phyloP scores from a whole-genome alignment of 2,329 filamentous ascomycete species.

The Tolypocladium tundrense region DNA sequence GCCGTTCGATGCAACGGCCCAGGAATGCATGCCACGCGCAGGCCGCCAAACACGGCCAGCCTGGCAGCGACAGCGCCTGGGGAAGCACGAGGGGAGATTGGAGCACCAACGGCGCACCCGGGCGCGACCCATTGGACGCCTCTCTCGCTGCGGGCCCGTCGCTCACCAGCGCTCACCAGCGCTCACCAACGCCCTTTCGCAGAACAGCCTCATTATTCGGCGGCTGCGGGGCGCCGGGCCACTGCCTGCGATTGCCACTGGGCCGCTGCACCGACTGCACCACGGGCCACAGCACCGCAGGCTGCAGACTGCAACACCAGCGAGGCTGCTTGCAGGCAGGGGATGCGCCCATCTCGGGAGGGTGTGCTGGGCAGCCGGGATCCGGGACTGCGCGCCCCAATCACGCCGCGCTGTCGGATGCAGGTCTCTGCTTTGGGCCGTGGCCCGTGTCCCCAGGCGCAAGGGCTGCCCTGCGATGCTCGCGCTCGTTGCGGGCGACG shows the following conservation, averaged over 20 bases:
- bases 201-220: conserved; percentile 10
- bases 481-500: not conserved
- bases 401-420: conserved; percentile 8
- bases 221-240: not conserved
- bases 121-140: conserved; percentile 8
- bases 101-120: conserved; percentile 1
- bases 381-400: conserved; percentile 8
- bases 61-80: not conserved
- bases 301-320: conserved; percentile 2
- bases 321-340: conserved; percentile 7
- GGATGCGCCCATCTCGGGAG: not conserved
- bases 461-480: not conserved
- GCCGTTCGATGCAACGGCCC: not conserved
- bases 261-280: not conserved
- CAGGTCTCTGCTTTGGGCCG: conserved; percentile 8
- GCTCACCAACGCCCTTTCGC: not conserved
- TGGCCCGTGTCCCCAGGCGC: conserved; percentile 4
- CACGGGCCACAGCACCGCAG: not conserved
- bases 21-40: not conserved
- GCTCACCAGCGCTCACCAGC: not conserved
- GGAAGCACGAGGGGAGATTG: not conserved
- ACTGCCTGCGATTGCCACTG: not conserved
- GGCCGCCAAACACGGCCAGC: not conserved
- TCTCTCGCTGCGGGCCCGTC: conserved; percentile 4
- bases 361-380: conserved; percentile 4